Conservation (phyloP, 768 basidiomycete species). For the Psilocybe subaeruginosa region DNA sequence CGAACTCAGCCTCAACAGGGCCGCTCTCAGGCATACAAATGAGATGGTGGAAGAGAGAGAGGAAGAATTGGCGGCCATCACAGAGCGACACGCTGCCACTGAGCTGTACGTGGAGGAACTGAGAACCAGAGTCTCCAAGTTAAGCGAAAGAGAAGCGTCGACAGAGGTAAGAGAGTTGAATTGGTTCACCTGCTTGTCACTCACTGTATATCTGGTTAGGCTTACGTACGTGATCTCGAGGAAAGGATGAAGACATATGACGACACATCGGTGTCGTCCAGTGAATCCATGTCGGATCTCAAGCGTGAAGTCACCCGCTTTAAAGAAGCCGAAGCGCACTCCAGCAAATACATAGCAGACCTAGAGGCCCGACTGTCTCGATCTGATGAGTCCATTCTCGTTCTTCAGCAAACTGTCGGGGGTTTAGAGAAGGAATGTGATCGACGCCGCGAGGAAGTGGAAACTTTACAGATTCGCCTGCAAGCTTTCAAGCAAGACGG, state of each 20-base stretch:
- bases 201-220: constrained; percentile 45
- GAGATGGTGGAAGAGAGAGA: constrained; percentile 94
- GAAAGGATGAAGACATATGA: constrained; percentile 86
- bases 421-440: constrained; percentile 77
- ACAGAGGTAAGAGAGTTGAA: constrained; percentile 70
- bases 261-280: constrained; percentile 76
- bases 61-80: constrained; percentile 67
- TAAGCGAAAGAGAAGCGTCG: constrained; percentile 86
- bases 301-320: constrained; percentile 80
- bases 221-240: constrained; percentile 92
- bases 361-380: constrained; percentile 81
- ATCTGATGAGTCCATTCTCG: constrained; percentile 76
- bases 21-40: constrained; percentile 88
- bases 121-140: constrained; percentile 73
- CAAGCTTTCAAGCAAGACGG: constrained; percentile 72
- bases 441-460: constrained; percentile 71
- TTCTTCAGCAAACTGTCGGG: constrained; percentile 73
- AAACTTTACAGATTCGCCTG: constrained; percentile 70
- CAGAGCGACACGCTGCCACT: constrained; percentile 73
- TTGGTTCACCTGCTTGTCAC: background rate
- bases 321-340: constrained; percentile 75
- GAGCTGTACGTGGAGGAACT: constrained; percentile 91
- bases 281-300: constrained; percentile 80
- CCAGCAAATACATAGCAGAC: constrained; percentile 81
- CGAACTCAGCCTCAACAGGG: constrained; percentile 84